These are phyloP conservation scores for Pseudoturritis turrita DNA, from an alignment of 345 rosid species.

Conservation along the genomic window DNA sequence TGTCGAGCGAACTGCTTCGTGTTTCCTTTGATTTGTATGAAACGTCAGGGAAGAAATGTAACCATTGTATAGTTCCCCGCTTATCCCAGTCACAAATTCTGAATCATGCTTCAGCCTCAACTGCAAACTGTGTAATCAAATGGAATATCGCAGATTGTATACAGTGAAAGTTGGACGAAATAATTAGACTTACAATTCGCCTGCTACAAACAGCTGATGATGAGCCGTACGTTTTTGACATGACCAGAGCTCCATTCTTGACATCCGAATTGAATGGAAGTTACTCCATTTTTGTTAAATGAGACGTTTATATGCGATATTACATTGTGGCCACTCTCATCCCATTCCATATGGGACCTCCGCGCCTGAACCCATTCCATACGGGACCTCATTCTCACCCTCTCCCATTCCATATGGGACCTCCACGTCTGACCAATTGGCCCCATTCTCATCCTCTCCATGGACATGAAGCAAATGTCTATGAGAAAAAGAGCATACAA, in stretches of 20 bases:
- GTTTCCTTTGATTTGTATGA: not conserved
- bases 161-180: not conserved
- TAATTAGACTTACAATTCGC: not conserved
- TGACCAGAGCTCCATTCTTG: not conserved
- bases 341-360: not conserved
- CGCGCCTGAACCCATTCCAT: not conserved
- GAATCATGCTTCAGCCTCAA: constrained; percentile 4
- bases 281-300: not conserved
- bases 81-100: constrained; percentile 4
- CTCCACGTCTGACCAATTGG: too few species aligned
- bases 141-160: not conserved
- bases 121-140: not conserved
- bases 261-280: not conserved
- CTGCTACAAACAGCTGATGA: not conserved
- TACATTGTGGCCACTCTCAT: not conserved
- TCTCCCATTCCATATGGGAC: not conserved
- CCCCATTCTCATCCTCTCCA: not conserved
- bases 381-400: not conserved
- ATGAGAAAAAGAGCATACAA: too few species aligned
- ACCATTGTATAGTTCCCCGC: not conserved
- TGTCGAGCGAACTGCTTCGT: not conserved
- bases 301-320: not conserved
- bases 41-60: not conserved
- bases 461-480: too few species aligned
- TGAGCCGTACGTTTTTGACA: not conserved